A percentile compares a stretch with the other conserved stretches of the same genome.
These are phyloP conservation scores for Ilyonectria destructans DNA, from an alignment of 2,329 filamentous ascomycete genomes.

Conservation along the genomic window DNA sequence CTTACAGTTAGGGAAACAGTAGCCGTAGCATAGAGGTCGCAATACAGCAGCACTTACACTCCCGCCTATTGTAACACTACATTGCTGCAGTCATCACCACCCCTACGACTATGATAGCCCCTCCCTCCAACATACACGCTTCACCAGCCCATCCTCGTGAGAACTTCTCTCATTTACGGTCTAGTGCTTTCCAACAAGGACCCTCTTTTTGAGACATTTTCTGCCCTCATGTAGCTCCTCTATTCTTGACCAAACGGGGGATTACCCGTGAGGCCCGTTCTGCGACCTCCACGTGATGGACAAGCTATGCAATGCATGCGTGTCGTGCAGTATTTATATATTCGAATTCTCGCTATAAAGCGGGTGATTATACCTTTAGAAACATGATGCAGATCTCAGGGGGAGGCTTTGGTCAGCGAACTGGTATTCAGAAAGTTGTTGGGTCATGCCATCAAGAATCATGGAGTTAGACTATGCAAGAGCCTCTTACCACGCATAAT, in stretches of 20 bases:
- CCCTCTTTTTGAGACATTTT: not conserved
- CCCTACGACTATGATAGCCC: not conserved
- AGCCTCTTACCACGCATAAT: not conserved
- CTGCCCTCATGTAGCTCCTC: slow-evolving; percentile 4
- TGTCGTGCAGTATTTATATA: slow-evolving; percentile 42
- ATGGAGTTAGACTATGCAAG: not conserved
- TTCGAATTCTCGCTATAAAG: slow-evolving; percentile 4
- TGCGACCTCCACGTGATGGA: slow-evolving; percentile 43
- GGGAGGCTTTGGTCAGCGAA: not conserved
- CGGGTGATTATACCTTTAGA: not conserved
- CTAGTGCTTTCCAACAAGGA: not conserved
- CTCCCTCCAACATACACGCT: not conserved
- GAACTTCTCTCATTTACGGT: not conserved
- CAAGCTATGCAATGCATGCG: slow-evolving; percentile 39
- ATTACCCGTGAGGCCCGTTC: slow-evolving; percentile 35
- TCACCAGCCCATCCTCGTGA: not conserved
- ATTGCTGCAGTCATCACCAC: slow-evolving; percentile 5
- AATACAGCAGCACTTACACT: not conserved
- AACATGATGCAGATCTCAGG: not conserved
- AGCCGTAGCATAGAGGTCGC: too few relatives aligned
- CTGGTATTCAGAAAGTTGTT: not conserved
- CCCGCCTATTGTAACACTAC: slow-evolving; percentile 12
- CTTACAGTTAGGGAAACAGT: slow-evolving; percentile 1
- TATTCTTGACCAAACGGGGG: slow-evolving; percentile 19
- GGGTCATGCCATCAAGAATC: not conserved